phyloP scores from a whole-genome alignment of 2,329 filamentous ascomycete genomes.

The Malbranchea zuffiana region DNA sequence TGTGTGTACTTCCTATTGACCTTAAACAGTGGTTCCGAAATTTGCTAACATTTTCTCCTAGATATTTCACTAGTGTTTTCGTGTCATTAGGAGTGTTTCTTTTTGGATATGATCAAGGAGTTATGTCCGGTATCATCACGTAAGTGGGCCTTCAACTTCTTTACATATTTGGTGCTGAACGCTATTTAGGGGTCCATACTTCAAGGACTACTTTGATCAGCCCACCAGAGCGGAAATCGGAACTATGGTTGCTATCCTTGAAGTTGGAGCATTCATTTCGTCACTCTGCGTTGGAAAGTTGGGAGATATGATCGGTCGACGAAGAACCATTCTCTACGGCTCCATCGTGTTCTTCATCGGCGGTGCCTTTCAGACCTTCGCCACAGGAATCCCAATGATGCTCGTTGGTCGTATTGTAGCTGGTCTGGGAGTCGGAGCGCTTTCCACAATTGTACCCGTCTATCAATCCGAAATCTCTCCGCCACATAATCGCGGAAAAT shows the following conservation, averaged over 20 bases:
- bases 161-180: neutral
- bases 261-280: slow-evolving; percentile 83
- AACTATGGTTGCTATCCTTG: slow-evolving; percentile 95
- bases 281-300: slow-evolving; percentile 78
- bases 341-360: slow-evolving; percentile 78
- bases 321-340: slow-evolving; percentile 84
- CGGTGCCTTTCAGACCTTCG: slow-evolving; percentile 72
- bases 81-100: slow-evolving; percentile 54
- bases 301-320: slow-evolving; percentile 81
- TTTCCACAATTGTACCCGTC: slow-evolving; percentile 85
- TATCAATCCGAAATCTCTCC: slow-evolving; percentile 95
- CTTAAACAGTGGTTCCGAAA: slow-evolving; percentile 19
- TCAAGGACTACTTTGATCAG: slow-evolving; percentile 85
- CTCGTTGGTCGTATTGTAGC: slow-evolving; percentile 68
- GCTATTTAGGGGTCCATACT: slow-evolving; percentile 57
- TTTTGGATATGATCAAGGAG: slow-evolving; percentile 55
- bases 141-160: slow-evolving; percentile 24
- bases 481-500: slow-evolving; percentile 86
- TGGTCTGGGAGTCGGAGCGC: slow-evolving; percentile 74
- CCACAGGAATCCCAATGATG: slow-evolving; percentile 84
- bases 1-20: slow-evolving; percentile 48
- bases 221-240: slow-evolving; percentile 79
- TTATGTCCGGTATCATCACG: slow-evolving; percentile 62
- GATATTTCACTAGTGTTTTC: slow-evolving; percentile 85
- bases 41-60: slow-evolving; percentile 28